A percentile compares a stretch with the other conserved stretches of the same genome.
phyloP scores from a whole-genome alignment of 2,329 filamentous ascomycete genomes.

The Fusarium sarcochroum region DNA sequence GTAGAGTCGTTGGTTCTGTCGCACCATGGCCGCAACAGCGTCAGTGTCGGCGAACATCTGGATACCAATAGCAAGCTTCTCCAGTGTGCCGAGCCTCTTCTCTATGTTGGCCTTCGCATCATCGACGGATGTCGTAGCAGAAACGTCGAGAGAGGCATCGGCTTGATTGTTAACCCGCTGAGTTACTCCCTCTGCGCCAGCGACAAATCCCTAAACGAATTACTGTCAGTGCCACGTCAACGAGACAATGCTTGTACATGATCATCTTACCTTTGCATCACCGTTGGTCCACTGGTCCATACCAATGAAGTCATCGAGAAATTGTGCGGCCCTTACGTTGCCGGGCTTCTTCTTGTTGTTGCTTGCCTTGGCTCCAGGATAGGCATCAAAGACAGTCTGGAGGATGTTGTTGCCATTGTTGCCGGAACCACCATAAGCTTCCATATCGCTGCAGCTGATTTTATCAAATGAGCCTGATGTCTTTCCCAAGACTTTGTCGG shows the following conservation, averaged over 20 bases:
- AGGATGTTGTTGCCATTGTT: neutral
- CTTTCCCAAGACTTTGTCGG: neutral
- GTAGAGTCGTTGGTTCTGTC: constrained; percentile 22
- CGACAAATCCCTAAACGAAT: neutral
- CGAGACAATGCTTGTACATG: too few relatives aligned
- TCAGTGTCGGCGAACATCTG: constrained; percentile 13
- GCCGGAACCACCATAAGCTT: neutral
- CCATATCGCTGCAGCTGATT: constrained; percentile 27
- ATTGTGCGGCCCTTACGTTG: neutral
- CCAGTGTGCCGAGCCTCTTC: neutral
- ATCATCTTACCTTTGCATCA: constrained; percentile 12
- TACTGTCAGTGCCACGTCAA: neutral
- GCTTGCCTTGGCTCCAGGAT: neutral
- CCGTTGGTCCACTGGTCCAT: constrained; percentile 26
- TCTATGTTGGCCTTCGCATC: neutral
- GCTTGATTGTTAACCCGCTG: too few relatives aligned
- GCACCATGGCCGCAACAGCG: neutral
- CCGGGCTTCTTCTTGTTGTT: too few relatives aligned
- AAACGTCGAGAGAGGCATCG: too few relatives aligned
- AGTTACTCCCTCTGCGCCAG: neutral
- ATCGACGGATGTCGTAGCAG: too few relatives aligned
- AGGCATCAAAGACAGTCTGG: constrained; percentile 7
- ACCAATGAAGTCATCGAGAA: constrained; percentile 16
- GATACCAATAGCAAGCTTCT: constrained; percentile 13
- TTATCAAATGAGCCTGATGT: neutral